Evolutionary conservation across 352 stramenopile species (phyloP).

Genomic region (Thraustochytrium sp.): DNA sequence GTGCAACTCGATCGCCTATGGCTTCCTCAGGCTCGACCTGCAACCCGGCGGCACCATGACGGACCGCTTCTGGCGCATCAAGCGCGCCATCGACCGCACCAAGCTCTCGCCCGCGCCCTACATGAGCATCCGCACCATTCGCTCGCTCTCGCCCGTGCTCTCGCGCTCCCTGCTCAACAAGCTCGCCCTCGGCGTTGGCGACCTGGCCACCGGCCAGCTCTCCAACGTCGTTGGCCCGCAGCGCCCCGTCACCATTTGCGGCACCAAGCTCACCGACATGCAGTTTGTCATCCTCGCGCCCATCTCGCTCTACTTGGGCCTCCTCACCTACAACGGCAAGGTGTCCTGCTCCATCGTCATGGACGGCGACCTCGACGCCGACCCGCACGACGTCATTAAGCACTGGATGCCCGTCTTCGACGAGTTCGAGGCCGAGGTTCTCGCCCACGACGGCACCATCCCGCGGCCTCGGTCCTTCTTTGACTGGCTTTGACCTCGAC

Average conservation of each 20-base stretch:
- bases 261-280: neutral
- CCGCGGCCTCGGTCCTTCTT: neutral
- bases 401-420: constrained; percentile 15
- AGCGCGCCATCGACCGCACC: constrained; percentile 35
- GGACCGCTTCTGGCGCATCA: neutral
- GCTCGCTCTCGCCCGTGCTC: neutral
- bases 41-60: neutral
- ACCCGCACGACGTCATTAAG: neutral
- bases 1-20: constrained; percentile 6
- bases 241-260: neutral
- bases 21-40: constrained; percentile 18
- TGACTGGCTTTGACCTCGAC: neutral
- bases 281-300: neutral
- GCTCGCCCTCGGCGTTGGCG: neutral
- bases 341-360: constrained; percentile 6
- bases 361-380: constrained; percentile 1
- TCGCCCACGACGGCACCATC: neutral
- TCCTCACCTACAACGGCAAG: constrained; percentile 34
- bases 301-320: neutral
- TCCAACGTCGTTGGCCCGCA: constrained; percentile 36
- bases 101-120: constrained; percentile 26
- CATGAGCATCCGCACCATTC: neutral
- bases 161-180: neutral
- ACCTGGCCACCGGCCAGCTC: neutral
- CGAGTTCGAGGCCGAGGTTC: neutral